phyloP scores from a whole-genome alignment of 306 rosid species.

The Vicia villosa region DNA sequence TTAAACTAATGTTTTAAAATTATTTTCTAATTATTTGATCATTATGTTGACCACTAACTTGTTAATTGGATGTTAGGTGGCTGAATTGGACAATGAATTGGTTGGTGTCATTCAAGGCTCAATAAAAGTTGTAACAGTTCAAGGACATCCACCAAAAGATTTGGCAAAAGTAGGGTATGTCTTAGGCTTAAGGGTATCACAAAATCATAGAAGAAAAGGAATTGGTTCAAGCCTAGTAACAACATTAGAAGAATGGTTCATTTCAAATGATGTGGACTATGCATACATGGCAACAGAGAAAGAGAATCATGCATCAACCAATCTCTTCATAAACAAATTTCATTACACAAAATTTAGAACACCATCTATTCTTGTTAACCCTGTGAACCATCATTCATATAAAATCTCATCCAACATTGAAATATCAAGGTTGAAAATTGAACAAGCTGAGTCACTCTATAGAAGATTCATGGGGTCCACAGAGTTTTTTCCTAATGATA shows the following conservation, averaged over 20 bases:
- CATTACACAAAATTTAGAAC: slow-evolving; percentile 70
- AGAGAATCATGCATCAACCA: slow-evolving; percentile 70
- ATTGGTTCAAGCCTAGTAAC: slow-evolving; percentile 67
- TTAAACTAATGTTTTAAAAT: background rate
- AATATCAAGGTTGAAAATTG: slow-evolving; percentile 59
- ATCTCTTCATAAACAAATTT: slow-evolving; percentile 61
- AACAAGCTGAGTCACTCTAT: slow-evolving; percentile 74
- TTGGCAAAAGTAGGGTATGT: slow-evolving; percentile 79
- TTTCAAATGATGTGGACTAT: slow-evolving; percentile 67
- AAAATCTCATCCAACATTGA: slow-evolving; percentile 53
- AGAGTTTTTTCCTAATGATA: slow-evolving; percentile 83
- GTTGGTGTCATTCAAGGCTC: slow-evolving; percentile 93
- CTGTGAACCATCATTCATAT: slow-evolving; percentile 52
- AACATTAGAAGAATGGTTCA: slow-evolving; percentile 79
- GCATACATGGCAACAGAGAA: slow-evolving; percentile 87
- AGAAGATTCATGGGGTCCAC: slow-evolving; percentile 63
- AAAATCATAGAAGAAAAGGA: slow-evolving; percentile 63
- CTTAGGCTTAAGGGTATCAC: slow-evolving; percentile 74
- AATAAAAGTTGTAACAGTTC: slow-evolving; percentile 66
- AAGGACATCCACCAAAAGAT: slow-evolving; percentile 52
- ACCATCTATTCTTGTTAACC: slow-evolving; percentile 73
- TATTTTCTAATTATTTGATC: slow-evolving; percentile 22
- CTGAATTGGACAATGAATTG: slow-evolving; percentile 65
- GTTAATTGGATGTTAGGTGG: slow-evolving; percentile 56
- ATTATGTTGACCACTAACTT: slow-evolving; percentile 24